Evolutionary conservation across 805 yeast species (phyloP).

Genomic region (Yarrowia hollandica): DNA sequence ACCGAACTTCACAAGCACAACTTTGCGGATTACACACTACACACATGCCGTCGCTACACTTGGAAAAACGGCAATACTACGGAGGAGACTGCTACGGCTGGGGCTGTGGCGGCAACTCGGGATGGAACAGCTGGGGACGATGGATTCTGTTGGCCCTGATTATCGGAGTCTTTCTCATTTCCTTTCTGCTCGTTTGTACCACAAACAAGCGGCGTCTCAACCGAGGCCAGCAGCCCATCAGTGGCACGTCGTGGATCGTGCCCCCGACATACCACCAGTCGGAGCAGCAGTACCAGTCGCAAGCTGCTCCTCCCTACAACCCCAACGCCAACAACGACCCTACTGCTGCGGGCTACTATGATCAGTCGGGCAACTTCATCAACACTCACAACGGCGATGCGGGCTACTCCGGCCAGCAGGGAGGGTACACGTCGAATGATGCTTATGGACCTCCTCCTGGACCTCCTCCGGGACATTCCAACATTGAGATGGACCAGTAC

Average conservation of each 20-base stretch:
- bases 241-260: conserved; percentile 82
- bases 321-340: conserved; percentile 47
- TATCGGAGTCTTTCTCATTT: conserved; percentile 34
- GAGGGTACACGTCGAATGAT: neutral
- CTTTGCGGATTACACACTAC: conserved; percentile 49
- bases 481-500: conserved; percentile 30
- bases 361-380: conserved; percentile 52
- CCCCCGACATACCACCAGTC: conserved; percentile 70
- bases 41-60: conserved; percentile 10
- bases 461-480: conserved; percentile 29
- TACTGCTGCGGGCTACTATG: conserved; percentile 64
- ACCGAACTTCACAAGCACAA: conserved; percentile 44
- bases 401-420: neutral
- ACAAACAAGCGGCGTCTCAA: conserved; percentile 37
- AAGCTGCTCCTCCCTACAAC: conserved; percentile 40
- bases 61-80: conserved; percentile 23
- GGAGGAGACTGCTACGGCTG: conserved; percentile 28
- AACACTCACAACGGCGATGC: neutral
- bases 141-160: conserved; percentile 41
- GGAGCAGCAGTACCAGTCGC: conserved; percentile 52
- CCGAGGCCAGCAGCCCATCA: conserved; percentile 55
- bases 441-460: conserved; percentile 31
- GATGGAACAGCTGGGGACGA: conserved; percentile 43
- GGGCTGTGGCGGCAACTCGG: conserved; percentile 31
- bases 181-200: conserved; percentile 36